Evolutionary conservation across 768 basidiomycete species (phyloP).

Genomic region (Panus rudis): DNA sequence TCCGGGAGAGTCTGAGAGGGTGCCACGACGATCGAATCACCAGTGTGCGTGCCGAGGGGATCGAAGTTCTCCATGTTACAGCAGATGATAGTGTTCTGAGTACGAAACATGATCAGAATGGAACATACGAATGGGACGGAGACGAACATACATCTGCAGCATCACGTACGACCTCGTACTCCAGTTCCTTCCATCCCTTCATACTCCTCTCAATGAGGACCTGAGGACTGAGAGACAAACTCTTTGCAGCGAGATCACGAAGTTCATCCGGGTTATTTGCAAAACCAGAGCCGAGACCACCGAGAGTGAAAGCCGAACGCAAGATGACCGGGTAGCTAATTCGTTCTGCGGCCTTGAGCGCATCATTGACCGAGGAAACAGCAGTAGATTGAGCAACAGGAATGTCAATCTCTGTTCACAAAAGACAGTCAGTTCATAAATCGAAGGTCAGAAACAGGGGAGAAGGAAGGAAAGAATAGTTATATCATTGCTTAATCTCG

Average conservation of each 20-base stretch:
- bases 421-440: constrained; percentile 5
- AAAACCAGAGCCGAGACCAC: constrained; percentile 97
- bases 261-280: constrained; percentile 93
- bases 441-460: not conserved
- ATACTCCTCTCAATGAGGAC: constrained; percentile 95
- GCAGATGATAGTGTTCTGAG: constrained; percentile 97
- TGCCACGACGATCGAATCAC: constrained; percentile 98
- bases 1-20: constrained; percentile 97
- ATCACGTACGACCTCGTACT: constrained; percentile 98
- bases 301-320: constrained; percentile 94
- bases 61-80: constrained; percentile 99
- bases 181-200: constrained; percentile 99
- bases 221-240: constrained; percentile 86
- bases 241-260: constrained; percentile 88
- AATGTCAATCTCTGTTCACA: constrained; percentile 82
- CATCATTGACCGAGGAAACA: constrained; percentile 91
- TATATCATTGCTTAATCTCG: too few relatives aligned
- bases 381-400: constrained; percentile 94
- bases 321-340: constrained; percentile 98
- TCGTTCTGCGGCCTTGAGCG: constrained; percentile 79
- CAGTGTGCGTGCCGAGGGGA: constrained; percentile 97
- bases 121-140: not conserved
- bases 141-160: constrained; percentile 76
- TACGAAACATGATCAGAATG: not conserved
- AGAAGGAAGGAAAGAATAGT: not conserved